Evolutionary conservation across 371 early-diverging fungal species (phyloP).

Genomic region (Lichtheimia ramosa): DNA sequence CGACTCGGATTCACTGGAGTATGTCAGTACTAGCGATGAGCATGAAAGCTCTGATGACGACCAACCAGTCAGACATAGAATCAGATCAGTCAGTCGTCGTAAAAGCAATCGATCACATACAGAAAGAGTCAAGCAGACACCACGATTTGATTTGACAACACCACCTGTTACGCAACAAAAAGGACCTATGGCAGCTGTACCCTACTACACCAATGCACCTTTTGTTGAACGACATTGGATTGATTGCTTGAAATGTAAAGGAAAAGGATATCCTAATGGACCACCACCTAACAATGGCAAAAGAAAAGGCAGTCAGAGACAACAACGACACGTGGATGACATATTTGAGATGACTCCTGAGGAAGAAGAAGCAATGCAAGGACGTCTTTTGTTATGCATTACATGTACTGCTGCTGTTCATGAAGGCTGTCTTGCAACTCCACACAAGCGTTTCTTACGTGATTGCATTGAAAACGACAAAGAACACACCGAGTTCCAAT

Average conservation of each 20-base stretch:
- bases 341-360: constrained; percentile 12
- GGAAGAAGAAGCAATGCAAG: constrained; percentile 30
- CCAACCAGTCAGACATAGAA: not conserved
- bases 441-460: constrained; percentile 1
- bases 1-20: not conserved
- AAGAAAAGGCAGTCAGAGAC: not conserved
- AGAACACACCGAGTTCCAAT: constrained; percentile 6
- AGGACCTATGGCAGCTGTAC: not conserved
- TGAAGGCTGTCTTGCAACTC: constrained; percentile 29
- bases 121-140: too few relatives aligned
- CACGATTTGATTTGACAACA: too few relatives aligned
- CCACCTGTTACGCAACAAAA: not conserved
- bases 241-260: constrained; percentile 7
- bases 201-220: not conserved
- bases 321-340: not conserved
- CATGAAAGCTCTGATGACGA: not conserved
- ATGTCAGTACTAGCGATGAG: not conserved
- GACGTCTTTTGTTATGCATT: constrained; percentile 42
- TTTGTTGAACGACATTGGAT: constrained; percentile 7
- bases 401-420: constrained; percentile 43
- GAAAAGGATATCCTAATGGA: constrained; percentile 5
- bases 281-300: not conserved
- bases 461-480: not conserved
- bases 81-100: not conserved
- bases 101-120: not conserved